A percentile compares a stretch with the other conserved stretches of the same genome.
Conservation (phyloP, 768 basidiomycete genomes). For the Xerocomus spinulosus region DNA sequence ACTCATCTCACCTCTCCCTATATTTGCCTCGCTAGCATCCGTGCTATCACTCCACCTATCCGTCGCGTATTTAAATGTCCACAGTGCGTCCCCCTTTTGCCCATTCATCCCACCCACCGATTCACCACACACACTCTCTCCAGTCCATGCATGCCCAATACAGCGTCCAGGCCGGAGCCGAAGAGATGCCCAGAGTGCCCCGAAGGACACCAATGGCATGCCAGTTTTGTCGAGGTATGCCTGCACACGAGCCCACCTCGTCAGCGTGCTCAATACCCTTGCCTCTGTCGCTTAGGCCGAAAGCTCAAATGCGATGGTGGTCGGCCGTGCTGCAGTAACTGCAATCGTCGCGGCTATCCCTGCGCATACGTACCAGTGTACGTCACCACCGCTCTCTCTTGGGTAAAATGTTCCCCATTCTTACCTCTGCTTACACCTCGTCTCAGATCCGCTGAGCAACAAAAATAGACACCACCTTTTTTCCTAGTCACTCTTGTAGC, state of each 20-base stretch:
- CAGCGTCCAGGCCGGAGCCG: slow-evolving; percentile 9
- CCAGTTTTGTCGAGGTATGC: slow-evolving; percentile 62
- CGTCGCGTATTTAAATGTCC: slow-evolving; percentile 19
- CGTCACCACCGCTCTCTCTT: slow-evolving; percentile 25
- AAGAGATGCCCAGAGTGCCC: slow-evolving; percentile 30
- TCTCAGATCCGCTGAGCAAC: slow-evolving; percentile 26
- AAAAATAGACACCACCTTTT: slow-evolving; percentile 24
- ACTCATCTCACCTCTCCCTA: slow-evolving; percentile 11
- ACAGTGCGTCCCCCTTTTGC: slow-evolving; percentile 14
- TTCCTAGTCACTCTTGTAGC: slow-evolving; percentile 9
- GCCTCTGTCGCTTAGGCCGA: slow-evolving; percentile 40
- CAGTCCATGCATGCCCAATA: slow-evolving; percentile 18
- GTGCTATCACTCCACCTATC: not conserved
- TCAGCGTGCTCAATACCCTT: not conserved
- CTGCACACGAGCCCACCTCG: not conserved
- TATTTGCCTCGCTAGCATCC: not conserved
- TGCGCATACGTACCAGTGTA: slow-evolving; percentile 67
- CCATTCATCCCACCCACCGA: not conserved
- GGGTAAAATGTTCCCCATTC: slow-evolving; percentile 4
- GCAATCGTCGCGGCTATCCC: slow-evolving; percentile 52
- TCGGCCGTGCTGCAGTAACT: slow-evolving; percentile 62
- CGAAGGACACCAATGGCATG: slow-evolving; percentile 67
- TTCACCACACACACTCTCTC: not conserved
- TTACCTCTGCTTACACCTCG: slow-evolving; percentile 6
- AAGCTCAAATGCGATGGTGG: slow-evolving; percentile 71